phyloP scores from a whole-genome alignment of 768 basidiomycete species.

The Pleurotus tuoliensis region DNA sequence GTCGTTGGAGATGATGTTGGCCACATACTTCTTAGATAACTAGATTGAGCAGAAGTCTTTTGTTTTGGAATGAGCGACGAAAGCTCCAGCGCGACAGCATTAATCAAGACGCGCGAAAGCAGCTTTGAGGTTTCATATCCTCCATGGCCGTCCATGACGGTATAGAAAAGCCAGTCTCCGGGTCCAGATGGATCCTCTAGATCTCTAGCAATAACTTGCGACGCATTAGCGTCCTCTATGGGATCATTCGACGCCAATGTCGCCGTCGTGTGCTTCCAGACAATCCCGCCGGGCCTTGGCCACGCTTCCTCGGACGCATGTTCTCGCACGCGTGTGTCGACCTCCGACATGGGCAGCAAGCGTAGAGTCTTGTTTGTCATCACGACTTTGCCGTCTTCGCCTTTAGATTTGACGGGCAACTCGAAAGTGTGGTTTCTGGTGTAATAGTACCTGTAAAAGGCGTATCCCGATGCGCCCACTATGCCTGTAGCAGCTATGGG shows the following conservation, averaged over 20 bases:
- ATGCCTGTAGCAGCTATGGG: slow-evolving; percentile 55
- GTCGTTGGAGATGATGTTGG: slow-evolving; percentile 21
- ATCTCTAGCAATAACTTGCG: slow-evolving; percentile 64
- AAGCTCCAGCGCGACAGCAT: slow-evolving; percentile 77
- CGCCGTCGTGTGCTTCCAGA: slow-evolving; percentile 79
- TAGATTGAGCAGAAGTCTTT: slow-evolving; percentile 21
- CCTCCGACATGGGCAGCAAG: slow-evolving; percentile 48
- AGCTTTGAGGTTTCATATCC: slow-evolving; percentile 82
- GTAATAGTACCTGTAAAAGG: slow-evolving; percentile 45
- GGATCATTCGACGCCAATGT: slow-evolving; percentile 83
- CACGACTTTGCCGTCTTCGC: slow-evolving; percentile 56
- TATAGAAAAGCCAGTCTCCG: slow-evolving; percentile 79
- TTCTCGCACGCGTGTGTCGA: slow-evolving; percentile 57
- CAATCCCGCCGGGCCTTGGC: slow-evolving; percentile 47
- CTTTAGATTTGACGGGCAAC: slow-evolving; percentile 48
- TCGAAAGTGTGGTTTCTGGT: slow-evolving; percentile 52
- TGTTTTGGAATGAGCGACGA: slow-evolving; percentile 43
- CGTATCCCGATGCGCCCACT: slow-evolving; percentile 51
- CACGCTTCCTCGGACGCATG: slow-evolving; percentile 44
- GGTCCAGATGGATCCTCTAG: slow-evolving; percentile 51
- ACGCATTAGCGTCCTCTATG: slow-evolving; percentile 84
- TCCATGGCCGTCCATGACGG: slow-evolving; percentile 89
- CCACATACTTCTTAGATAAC: slow-evolving; percentile 33
- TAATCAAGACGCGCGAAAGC: slow-evolving; percentile 80
- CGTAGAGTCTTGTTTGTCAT: slow-evolving; percentile 51